Conservation (phyloP, 2,329 filamentous ascomycete species). For the Aspergillus clavatus region DNA sequence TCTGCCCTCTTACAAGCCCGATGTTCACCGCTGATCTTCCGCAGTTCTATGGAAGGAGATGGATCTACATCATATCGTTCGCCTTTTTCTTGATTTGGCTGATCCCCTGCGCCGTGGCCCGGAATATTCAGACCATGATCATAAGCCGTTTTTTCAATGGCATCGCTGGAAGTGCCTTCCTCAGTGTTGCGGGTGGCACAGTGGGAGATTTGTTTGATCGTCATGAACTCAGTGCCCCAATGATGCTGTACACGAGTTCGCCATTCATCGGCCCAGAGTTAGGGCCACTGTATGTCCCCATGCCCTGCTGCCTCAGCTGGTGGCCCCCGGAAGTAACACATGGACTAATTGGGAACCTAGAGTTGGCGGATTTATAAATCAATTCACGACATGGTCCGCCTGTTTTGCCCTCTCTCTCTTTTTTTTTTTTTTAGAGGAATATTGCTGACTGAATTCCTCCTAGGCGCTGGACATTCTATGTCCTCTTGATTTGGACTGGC, state of each 20-base stretch:
- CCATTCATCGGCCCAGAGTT: slow-evolving; percentile 55
- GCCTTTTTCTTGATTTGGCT: slow-evolving; percentile 71
- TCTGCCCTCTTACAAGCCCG: neutral
- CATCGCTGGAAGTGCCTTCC: slow-evolving; percentile 48
- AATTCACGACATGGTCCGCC: slow-evolving; percentile 59
- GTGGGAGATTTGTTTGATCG: slow-evolving; percentile 73
- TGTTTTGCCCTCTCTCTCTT: neutral
- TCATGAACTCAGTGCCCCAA: slow-evolving; percentile 68
- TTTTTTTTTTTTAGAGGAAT: neutral
- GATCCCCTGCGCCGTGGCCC: slow-evolving; percentile 74
- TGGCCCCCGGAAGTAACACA: neutral
- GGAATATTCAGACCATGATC: slow-evolving; percentile 75
- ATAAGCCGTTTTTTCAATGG: slow-evolving; percentile 66
- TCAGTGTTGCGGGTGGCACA: slow-evolving; percentile 73
- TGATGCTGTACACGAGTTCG: slow-evolving; percentile 72
- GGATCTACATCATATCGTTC: slow-evolving; percentile 74
- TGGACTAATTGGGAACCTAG: slow-evolving; percentile 22
- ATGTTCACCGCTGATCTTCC: slow-evolving; percentile 2
- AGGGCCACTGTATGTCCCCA: slow-evolving; percentile 45
- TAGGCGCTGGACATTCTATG: slow-evolving; percentile 75
- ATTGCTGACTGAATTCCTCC: slow-evolving; percentile 7
- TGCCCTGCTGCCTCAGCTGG: neutral
- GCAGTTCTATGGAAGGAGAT: slow-evolving; percentile 74
- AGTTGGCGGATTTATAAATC: slow-evolving; percentile 74
- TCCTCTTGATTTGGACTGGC: slow-evolving; percentile 77